Conservation (phyloP, 2,329 filamentous ascomycete genomes). For the Orbilia brochopaga region DNA sequence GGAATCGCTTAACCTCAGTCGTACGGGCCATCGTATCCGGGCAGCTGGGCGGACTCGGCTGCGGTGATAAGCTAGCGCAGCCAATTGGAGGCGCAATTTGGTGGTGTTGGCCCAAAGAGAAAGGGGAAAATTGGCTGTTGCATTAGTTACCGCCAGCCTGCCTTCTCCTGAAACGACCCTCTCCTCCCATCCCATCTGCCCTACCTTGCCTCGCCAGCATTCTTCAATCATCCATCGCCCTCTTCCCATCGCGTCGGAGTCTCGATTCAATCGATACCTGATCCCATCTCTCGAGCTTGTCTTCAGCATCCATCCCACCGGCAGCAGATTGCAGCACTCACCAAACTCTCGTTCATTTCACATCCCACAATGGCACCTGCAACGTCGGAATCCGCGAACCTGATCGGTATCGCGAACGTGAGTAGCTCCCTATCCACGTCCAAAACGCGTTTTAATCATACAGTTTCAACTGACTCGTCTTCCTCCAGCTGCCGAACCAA, state of each 20-base stretch:
- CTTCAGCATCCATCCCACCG: constrained; percentile 11
- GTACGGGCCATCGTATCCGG: not conserved
- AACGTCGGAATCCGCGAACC: constrained; percentile 66
- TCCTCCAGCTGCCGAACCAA: constrained; percentile 70
- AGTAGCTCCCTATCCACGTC: constrained; percentile 57
- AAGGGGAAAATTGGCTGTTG: constrained; percentile 37
- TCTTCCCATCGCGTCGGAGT: constrained; percentile 44
- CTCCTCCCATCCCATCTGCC: constrained; percentile 42
- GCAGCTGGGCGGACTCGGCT: not conserved
- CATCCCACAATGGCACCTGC: constrained; percentile 63
- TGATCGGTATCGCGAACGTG: constrained; percentile 77
- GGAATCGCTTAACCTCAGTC: not conserved
- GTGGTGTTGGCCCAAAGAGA: constrained; percentile 3
- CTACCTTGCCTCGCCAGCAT: constrained; percentile 19
- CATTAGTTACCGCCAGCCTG: constrained; percentile 32
- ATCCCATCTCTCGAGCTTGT: constrained; percentile 18
- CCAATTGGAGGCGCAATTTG: not conserved
- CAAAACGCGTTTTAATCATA: constrained; percentile 62
- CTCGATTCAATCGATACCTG: constrained; percentile 10
- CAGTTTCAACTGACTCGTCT: constrained; percentile 68
- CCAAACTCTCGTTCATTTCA: constrained; percentile 36
- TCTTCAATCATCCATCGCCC: constrained; percentile 39
- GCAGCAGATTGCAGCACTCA: constrained; percentile 17
- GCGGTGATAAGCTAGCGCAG: not conserved
- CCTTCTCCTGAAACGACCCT: constrained; percentile 50